Evolutionary conservation across 140 eudicot species (phyloP), one percentile per base, ranked within the genome.

Genomic region (Anethum foeniculum): DNA sequence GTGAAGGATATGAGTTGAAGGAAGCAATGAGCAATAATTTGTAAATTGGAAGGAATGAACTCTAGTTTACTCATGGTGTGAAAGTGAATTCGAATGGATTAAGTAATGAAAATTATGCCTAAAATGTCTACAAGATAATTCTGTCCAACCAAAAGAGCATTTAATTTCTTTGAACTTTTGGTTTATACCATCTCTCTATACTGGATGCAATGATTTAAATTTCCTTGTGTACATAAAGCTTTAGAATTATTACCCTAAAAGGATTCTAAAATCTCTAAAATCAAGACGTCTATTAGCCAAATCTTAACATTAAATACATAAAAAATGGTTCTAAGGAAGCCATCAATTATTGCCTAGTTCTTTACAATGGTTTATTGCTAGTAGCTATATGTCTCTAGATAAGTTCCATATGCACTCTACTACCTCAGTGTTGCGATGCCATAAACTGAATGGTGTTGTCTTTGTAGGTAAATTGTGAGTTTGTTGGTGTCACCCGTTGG

Each of bases 401-500:
- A 34, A 27, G 49, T 84, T 43, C 13, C 15, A 14, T n/a, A 44
- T 65, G 18, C 78, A 21, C 65, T 60, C 74, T 41, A 49, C 44
- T 74, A 74, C 25, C 72, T 30, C 41, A 48, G 43, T 39, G 34
- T 78, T 54, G 28, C 21, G 34, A 71, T 54, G 36, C 82, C 23
- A 23, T 16, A 54, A 46, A 15, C 5, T 77, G 81, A 16, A 30
- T 13, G 69, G 73, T 71, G 73, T 75, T 67, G 79, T 80, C 34
- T 81, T 87, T 34, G 48, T 73, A 93, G 98, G 89, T 95, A 60
- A 90, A 56, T 48, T 95, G 99, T 27, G 99, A 91, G 84, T 95
- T 87, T 87, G 89, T 95, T 81, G 82, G 87, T 56, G 77, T 93
- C 72, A 91, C 97, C 30, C 90, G 83, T 86, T 95, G 99, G 97